phyloP scores from a whole-genome alignment of 768 basidiomycete genomes.

The Lentinula edodes region DNA sequence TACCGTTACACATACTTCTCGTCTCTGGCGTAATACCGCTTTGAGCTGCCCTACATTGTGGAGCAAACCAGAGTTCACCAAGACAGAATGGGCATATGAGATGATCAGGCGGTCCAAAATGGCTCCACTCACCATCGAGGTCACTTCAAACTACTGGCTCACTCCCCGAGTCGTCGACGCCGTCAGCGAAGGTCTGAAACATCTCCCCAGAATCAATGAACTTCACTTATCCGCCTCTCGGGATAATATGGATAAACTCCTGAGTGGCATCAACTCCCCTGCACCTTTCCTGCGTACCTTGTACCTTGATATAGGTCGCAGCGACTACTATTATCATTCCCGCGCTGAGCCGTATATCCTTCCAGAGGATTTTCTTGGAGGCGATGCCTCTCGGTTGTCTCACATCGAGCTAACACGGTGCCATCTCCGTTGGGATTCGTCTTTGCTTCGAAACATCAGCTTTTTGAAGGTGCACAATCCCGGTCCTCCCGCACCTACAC shows the following conservation, averaged over 20 bases:
- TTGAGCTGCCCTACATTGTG: constrained; percentile 36
- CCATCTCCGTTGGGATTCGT: constrained; percentile 29
- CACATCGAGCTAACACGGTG: constrained; percentile 28
- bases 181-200: constrained; percentile 24
- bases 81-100: constrained; percentile 31
- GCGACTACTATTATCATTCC: constrained; percentile 12
- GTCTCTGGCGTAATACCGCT: constrained; percentile 39
- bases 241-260: constrained; percentile 20
- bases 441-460: constrained; percentile 28
- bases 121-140: constrained; percentile 26
- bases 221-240: constrained; percentile 23
- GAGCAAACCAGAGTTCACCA: constrained; percentile 28
- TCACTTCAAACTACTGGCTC: constrained; percentile 15
- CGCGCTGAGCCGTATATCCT: constrained; percentile 17
- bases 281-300: constrained; percentile 29
- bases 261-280: constrained; percentile 16
- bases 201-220: constrained; percentile 26
- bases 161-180: constrained; percentile 21
- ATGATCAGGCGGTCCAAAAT: constrained; percentile 41
- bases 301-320: constrained; percentile 15
- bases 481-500: constrained; percentile 23
- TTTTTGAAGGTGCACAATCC: constrained; percentile 29
- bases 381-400: constrained; percentile 27
- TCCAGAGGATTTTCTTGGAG: constrained; percentile 22
- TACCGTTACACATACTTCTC: constrained; percentile 31